A percentile compares a stretch with the other conserved stretches of the same genome.
Evolutionary conservation across 2,329 filamentous ascomycete genomes (phyloP).

Genomic region (Tolypocladium paradoxum): DNA sequence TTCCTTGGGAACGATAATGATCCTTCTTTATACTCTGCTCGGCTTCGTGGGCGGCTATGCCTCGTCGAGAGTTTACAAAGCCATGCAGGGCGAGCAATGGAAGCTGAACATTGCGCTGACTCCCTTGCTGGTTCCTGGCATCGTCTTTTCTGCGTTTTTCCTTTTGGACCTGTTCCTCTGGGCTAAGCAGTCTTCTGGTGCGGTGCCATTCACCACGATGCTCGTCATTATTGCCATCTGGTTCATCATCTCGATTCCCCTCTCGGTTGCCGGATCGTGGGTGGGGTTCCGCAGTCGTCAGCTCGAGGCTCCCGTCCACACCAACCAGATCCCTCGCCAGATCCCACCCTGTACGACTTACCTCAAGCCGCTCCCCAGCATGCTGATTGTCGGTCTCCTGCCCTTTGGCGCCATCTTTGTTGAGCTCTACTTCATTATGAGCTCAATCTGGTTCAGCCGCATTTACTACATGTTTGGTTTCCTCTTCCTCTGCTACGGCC

Average conservation of each 20-base stretch:
- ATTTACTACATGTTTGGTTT: slow-evolving; percentile 99
- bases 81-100: slow-evolving; percentile 85
- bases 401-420: slow-evolving; percentile 97
- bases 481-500: slow-evolving; percentile 90
- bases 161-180: slow-evolving; percentile 92
- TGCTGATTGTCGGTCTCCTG: slow-evolving; percentile 82
- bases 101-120: slow-evolving; percentile 88
- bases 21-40: slow-evolving; percentile 86
- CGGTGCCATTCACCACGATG: slow-evolving; percentile 96
- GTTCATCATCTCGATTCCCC: slow-evolving; percentile 91
- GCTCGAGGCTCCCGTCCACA: slow-evolving; percentile 74
- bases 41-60: slow-evolving; percentile 88
- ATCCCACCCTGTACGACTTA: slow-evolving; percentile 79
- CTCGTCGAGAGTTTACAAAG: slow-evolving; percentile 86
- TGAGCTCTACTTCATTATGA: slow-evolving; percentile 99
- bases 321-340: slow-evolving; percentile 96
- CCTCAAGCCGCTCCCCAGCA: slow-evolving; percentile 76
- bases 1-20: slow-evolving; percentile 83
- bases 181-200: slow-evolving; percentile 84
- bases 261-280: slow-evolving; percentile 87
- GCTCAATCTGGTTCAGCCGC: slow-evolving; percentile 94
- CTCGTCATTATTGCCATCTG: slow-evolving; percentile 85
- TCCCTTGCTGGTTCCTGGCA: slow-evolving; percentile 70
- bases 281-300: slow-evolving; percentile 70
- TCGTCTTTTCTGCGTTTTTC: slow-evolving; percentile 86